Conservation (phyloP, 306 rosid genomes). For the Leucaena leucocephala region DNA sequence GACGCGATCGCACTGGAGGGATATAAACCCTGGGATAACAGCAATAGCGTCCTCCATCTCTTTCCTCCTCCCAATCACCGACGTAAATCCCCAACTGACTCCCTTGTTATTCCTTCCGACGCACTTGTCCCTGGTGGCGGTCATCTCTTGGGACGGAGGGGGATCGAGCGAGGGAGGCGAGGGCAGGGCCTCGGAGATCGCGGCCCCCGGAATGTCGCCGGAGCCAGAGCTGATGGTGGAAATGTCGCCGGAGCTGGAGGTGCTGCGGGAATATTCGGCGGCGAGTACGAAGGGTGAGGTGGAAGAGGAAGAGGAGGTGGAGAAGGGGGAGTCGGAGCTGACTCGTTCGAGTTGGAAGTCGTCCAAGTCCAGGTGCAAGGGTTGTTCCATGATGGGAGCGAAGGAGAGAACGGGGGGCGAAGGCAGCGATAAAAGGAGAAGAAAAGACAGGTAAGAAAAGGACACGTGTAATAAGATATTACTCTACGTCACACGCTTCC, state of each 20-base stretch:
- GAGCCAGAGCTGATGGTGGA: not conserved
- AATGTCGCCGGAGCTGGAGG: conserved; percentile 6
- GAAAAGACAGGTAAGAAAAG: not conserved
- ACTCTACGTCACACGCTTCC: conserved; percentile 13
- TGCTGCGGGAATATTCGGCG: not conserved
- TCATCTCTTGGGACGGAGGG: not conserved
- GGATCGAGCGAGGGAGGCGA: not conserved
- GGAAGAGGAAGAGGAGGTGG: not conserved
- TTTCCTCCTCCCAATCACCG: conserved; percentile 12
- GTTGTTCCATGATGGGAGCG: not conserved
- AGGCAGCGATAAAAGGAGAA: not conserved
- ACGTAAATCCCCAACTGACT: not conserved
- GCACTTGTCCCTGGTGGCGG: not conserved
- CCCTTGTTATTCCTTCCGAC: not conserved
- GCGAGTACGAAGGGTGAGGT: not conserved
- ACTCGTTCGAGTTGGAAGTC: not conserved
- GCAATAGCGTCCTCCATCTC: conserved; percentile 24
- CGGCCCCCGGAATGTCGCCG: not conserved
- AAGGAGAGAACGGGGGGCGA: not conserved
- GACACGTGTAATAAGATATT: conserved; percentile 16
- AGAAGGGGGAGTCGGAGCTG: not conserved
- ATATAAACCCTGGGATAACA: conserved; percentile 1
- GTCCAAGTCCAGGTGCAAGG: not conserved
- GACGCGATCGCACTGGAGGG: conserved; percentile 10
- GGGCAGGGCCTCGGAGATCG: not conserved